Base-by-base conservation (phyloP, 1,139 yeast species). In the Suhomyces ambrosiae region DNA sequence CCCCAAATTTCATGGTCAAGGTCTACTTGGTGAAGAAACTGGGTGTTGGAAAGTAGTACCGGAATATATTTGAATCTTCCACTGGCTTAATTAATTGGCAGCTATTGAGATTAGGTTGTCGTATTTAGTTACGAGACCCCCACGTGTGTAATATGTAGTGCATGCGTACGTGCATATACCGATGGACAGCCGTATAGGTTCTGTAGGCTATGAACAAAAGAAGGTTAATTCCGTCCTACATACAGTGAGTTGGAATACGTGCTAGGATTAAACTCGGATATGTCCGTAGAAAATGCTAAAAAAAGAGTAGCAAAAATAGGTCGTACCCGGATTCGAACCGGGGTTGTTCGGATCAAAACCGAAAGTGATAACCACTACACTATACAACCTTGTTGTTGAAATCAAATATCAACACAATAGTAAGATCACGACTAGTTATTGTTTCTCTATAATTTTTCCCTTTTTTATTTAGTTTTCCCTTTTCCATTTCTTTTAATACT, bases 271-370 rank as follows among this genome's bases (percentile, higher is more conserved):
- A 6, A 16, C 13, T n/a, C n/a, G n/a, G n/a, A n/a, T n/a, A n/a
- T n/a, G n/a, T n/a, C n/a, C n/a, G n/a, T n/a, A n/a, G n/a, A n/a
- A n/a, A n/a, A n/a, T n/a, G 10, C 29, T 3, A 50, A 63, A 67
- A 69, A 69, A 81, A 23, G 22, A 21, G 7, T 1, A 1, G 50
- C 61, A 68, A 71, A 71, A 53, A 53, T 41, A 82, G 89, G 88
- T 82, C 88, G 81, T 79, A 80, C 88, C 89, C 89, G 89, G 90
- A 82, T 81, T 83, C 90, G 90, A 84, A 83, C 90, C 84, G 90
- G 88, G 88, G 90, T 84, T 80, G 79, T 74, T 68, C 82, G 89
- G 88, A 82, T 68, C 74, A 68, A 60, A 68, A 68, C 74, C 74
- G 60, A 63, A 58, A 53, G 74, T 68, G 74, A 68, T 68, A 65